Conservation (phyloP, 192 early-diverging fungal species). For the Diversispora epigaea region DNA sequence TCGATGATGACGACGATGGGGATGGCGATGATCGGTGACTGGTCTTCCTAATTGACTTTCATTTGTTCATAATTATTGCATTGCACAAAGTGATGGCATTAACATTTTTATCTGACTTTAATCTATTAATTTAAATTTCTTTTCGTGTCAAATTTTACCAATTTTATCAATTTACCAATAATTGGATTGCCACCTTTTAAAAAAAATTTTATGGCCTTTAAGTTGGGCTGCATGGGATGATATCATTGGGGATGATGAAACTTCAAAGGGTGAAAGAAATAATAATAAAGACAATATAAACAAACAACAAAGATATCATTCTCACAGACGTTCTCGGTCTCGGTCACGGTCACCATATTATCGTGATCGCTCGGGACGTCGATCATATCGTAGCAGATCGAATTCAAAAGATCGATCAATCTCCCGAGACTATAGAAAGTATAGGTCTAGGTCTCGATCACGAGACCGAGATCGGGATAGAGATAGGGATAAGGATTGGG, state of each 20-base stretch:
- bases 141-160: no score
- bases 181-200: background rate
- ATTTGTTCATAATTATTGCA: background rate
- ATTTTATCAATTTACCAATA: background rate
- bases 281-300: background rate
- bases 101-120: no score
- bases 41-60: background rate
- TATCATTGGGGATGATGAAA: constrained; percentile 33
- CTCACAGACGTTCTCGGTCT: constrained; percentile 15
- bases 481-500: background rate
- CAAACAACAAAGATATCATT: background rate
- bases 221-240: constrained; percentile 37
- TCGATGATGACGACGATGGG: constrained; percentile 30
- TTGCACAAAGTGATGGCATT: background rate
- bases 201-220: no score
- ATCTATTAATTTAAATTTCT: no score
- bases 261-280: background rate
- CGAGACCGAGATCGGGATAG: background rate
- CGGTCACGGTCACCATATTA: constrained; percentile 28
- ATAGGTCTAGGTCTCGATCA: constrained; percentile 22
- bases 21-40: constrained; percentile 35
- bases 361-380: constrained; percentile 24
- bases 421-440: background rate
- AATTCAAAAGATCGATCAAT: constrained; percentile 23
- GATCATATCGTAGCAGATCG: constrained; percentile 22